phyloP scores from a whole-genome alignment of 441 rosid species.

The Eruca vesicaria region DNA sequence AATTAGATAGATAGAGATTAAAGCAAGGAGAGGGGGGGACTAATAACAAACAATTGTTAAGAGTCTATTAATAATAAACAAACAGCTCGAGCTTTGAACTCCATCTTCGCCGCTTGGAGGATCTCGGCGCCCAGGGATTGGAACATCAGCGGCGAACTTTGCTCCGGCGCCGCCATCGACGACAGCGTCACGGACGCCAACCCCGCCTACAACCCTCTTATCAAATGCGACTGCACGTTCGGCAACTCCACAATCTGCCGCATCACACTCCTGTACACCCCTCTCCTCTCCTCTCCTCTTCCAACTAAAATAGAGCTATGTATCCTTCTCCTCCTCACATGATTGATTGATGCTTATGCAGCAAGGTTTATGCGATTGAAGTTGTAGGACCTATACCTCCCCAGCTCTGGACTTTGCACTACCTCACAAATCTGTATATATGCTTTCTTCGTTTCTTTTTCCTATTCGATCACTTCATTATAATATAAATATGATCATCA shows the following conservation, averaged over 20 bases:
- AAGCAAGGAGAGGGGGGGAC: not conserved
- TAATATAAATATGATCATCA: not conserved
- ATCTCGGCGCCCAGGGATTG: constrained; percentile 34
- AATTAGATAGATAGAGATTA: no score
- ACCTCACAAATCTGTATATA: not conserved
- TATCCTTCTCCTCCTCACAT: not conserved
- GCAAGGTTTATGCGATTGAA: not conserved
- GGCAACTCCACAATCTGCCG: constrained; percentile 11
- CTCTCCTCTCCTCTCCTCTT: not conserved
- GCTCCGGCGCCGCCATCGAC: constrained; percentile 54
- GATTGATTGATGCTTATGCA: not conserved
- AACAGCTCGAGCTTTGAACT: constrained; percentile 48
- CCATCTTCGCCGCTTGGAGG: constrained; percentile 50
- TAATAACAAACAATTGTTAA: not conserved
- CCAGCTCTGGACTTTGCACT: not conserved
- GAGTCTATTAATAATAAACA: not conserved
- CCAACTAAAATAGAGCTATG: not conserved
- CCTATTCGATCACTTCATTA: not conserved
- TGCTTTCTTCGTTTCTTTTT: not conserved
- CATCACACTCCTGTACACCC: not conserved
- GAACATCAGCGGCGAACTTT: constrained; percentile 57
- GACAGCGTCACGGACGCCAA: constrained; percentile 23
- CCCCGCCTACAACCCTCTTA: constrained; percentile 34
- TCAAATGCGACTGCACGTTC: constrained; percentile 61
- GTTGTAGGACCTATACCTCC: not conserved